Evolutionary conservation across 2,329 filamentous ascomycete genomes (phyloP), one percentile per base, ranked within the genome.

Genomic region (Ilyonectria destructans): DNA sequence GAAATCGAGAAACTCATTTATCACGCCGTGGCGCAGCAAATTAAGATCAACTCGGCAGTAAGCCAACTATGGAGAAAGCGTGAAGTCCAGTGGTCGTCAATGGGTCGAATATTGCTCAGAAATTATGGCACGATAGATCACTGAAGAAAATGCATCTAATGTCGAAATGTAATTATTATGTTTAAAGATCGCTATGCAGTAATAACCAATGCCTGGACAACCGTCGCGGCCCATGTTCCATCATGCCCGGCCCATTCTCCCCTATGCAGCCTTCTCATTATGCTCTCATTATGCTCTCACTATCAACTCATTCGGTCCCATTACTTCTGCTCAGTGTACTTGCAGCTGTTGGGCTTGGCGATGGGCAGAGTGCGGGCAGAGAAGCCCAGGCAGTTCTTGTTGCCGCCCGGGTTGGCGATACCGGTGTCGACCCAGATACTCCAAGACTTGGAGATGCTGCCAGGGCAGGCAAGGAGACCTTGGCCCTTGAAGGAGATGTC

Each of bases 401-500:
- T 79, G 13, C 79, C 77, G 4, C 69, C 83, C 40, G 85, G 84
- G 58, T 79, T 72, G 21, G 51, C 4, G 33, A 77, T 56, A 6
- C 79, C 82, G 12, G 75, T 65, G 13, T 65, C 54, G 8, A 82
- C 71, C 81, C 82, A 84, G 71, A 85, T 55, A 56, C 69, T 76
- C 82, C 82, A 88, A 19, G 84, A 78, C n/a, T 62, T 43, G 59
- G 55, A 80, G 62, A 80, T 75, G 73, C 80, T 78, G 72, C 78
- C 79, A 45, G 88, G 86, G 83, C 89, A 91, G 23, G 88, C 88
- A 58, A 87, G 74, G 74, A 89, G 82, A 64, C 79, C 76, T 2
- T 68, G 67, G 51, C 82, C 83, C 37, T 80, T 77, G 70, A 90
- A 86, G 59, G 77, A 79, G 40, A 91, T 82, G 73, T 86, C 74